Evolutionary conservation across 2,329 filamentous ascomycete species (phyloP).

Genomic region (Beauveria asiatica): DNA sequence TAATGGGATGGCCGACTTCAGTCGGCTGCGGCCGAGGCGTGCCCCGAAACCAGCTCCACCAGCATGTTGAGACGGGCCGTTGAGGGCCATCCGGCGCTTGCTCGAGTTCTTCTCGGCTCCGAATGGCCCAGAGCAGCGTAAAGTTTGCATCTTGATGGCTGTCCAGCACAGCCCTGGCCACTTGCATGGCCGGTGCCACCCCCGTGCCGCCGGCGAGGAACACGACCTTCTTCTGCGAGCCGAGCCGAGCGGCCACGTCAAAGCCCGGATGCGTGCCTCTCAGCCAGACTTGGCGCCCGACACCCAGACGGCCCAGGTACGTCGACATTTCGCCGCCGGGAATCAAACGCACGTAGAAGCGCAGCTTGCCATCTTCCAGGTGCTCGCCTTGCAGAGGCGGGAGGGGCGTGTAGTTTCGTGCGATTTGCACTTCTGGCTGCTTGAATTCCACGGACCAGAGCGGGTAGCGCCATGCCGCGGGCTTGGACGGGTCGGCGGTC

Average conservation of each 20-base stretch:
- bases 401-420: slow-evolving; percentile 82
- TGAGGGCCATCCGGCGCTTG: neutral
- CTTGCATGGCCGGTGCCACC: slow-evolving; percentile 81
- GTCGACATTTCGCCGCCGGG: slow-evolving; percentile 75
- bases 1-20: slow-evolving; percentile 16
- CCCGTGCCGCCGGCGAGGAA: slow-evolving; percentile 92
- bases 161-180: slow-evolving; percentile 54
- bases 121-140: slow-evolving; percentile 75
- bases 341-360: slow-evolving; percentile 73
- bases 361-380: slow-evolving; percentile 37
- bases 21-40: slow-evolving; percentile 7
- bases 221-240: slow-evolving; percentile 42
- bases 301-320: slow-evolving; percentile 60
- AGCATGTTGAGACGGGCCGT: slow-evolving; percentile 14
- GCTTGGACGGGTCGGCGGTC: slow-evolving; percentile 12
- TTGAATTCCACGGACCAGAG: slow-evolving; percentile 90
- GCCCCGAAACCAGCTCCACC: slow-evolving; percentile 19
- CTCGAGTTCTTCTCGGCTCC: slow-evolving; percentile 46
- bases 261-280: slow-evolving; percentile 73
- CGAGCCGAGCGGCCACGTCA: slow-evolving; percentile 30
- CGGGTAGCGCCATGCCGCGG: slow-evolving; percentile 36
- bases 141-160: slow-evolving; percentile 32
- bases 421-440: slow-evolving; percentile 89
- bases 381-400: slow-evolving; percentile 39
- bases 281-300: slow-evolving; percentile 60